Conservation (phyloP, 495 filamentous ascomycete species). For the Bacidia gigantensis region DNA sequence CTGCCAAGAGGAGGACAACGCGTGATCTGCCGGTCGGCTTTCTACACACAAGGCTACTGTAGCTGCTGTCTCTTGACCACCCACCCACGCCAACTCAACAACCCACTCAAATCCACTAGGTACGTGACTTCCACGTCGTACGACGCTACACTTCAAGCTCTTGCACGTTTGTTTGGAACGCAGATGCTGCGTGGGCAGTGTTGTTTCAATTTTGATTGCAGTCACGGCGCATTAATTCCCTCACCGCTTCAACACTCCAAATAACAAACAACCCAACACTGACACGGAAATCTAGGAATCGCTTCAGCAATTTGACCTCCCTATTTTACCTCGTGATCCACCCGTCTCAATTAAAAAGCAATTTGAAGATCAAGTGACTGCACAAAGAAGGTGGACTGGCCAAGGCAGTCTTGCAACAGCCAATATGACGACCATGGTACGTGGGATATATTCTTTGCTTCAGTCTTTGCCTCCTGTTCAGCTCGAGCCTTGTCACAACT, state of each 20-base stretch:
- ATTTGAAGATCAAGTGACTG: constrained; percentile 17
- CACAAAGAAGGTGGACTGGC: constrained; percentile 1
- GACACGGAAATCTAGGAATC: neutral
- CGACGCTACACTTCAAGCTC: neutral
- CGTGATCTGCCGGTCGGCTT: neutral
- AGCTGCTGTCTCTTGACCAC: neutral
- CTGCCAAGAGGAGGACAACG: neutral
- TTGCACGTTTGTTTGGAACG: neutral
- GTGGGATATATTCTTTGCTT: constrained; percentile 23
- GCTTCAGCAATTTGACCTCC: neutral
- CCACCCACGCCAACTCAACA: neutral
- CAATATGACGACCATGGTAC: constrained; percentile 41
- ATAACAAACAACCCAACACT: neutral
- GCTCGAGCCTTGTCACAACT: constrained; percentile 6
- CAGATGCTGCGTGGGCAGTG: neutral
- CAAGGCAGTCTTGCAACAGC: constrained; percentile 14
- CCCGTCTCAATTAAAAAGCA: neutral
- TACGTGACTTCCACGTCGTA: neutral
- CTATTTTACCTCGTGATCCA: neutral
- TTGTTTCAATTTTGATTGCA: neutral
- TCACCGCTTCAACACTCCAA: neutral
- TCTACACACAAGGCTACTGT: constrained; percentile 1
- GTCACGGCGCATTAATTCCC: neutral
- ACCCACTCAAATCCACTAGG: neutral
- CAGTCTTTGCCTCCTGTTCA: neutral